Percentiles rank a stretch among this genome's conserved stretches.
phyloP scores from a whole-genome alignment of 148 eudicot genomes.

The Limonium bicolor region DNA sequence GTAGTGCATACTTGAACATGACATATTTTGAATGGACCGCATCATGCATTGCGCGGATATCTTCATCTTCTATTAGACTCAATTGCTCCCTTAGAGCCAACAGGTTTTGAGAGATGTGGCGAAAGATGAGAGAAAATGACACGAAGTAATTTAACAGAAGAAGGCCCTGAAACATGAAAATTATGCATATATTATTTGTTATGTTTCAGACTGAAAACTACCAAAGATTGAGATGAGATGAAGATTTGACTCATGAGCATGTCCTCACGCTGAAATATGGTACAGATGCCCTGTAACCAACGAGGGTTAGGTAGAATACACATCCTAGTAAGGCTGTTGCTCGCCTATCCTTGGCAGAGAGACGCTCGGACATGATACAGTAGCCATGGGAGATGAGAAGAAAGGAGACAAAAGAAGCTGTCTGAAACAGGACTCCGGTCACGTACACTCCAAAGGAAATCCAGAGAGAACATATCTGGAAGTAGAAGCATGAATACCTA shows the following conservation, averaged over 20 bases:
- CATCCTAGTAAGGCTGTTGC: slow-evolving; percentile 62
- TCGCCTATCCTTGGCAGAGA: slow-evolving; percentile 61
- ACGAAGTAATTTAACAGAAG: slow-evolving; percentile 58
- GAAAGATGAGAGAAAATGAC: slow-evolving; percentile 71
- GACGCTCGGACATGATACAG: slow-evolving; percentile 85
- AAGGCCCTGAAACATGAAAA: slow-evolving; percentile 43
- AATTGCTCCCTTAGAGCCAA: slow-evolving; percentile 60
- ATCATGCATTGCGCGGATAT: slow-evolving; percentile 61
- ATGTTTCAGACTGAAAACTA: too few species aligned
- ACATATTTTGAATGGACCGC: slow-evolving; percentile 62
- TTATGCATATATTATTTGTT: too few species aligned
- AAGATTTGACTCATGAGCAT: background rate
- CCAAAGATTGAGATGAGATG: too few species aligned
- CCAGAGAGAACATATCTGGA: slow-evolving; percentile 79
- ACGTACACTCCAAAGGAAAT: slow-evolving; percentile 90
- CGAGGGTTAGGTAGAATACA: slow-evolving; percentile 76
- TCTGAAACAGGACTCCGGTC: slow-evolving; percentile 78
- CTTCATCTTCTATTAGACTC: slow-evolving; percentile 53
- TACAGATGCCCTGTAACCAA: slow-evolving; percentile 85
- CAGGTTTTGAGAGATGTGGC: slow-evolving; percentile 64
- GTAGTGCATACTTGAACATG: slow-evolving; percentile 79
- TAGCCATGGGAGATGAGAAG: slow-evolving; percentile 83
- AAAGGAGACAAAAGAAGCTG: slow-evolving; percentile 76
- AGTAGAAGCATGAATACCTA: slow-evolving; percentile 85
- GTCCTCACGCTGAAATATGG: slow-evolving; percentile 83